Percentiles rank a stretch among this genome's conserved stretches.
Conservation (phyloP, 192 early-diverging fungal species). For the Anaeromyces robustus region DNA sequence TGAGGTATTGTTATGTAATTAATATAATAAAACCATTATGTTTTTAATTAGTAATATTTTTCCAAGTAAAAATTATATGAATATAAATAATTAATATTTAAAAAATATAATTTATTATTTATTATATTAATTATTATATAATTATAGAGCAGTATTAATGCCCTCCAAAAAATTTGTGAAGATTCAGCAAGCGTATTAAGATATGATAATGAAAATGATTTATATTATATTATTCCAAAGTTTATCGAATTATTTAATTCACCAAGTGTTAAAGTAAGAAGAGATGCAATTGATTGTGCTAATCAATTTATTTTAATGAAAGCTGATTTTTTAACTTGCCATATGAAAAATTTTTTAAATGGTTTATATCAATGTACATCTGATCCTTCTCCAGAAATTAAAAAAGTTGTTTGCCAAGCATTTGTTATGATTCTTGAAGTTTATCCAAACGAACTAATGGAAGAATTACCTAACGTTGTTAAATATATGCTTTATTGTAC, state of each 20-base stretch:
- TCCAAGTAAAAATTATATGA: too few species aligned
- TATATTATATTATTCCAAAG: slow-evolving; percentile 77
- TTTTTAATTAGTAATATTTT: too few species aligned
- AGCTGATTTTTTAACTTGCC: slow-evolving; percentile 36
- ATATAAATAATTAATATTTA: background rate
- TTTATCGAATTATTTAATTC: slow-evolving; percentile 74
- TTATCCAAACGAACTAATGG: slow-evolving; percentile 66
- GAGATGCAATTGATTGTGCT: slow-evolving; percentile 61
- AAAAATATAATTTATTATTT: background rate
- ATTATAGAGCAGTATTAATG: slow-evolving; percentile 60
- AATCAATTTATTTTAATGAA: slow-evolving; percentile 76
- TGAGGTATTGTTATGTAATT: slow-evolving; percentile 42
- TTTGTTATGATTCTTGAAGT: slow-evolving; percentile 80
- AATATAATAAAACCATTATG: too few species aligned
- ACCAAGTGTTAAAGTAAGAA: slow-evolving; percentile 55
- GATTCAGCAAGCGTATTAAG: slow-evolving; percentile 73
- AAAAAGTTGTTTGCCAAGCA: slow-evolving; percentile 85
- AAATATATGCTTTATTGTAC: slow-evolving; percentile 92
- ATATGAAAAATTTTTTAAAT: slow-evolving; percentile 54
- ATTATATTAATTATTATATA: background rate
- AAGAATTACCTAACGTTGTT: slow-evolving; percentile 75
- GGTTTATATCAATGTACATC: slow-evolving; percentile 70
- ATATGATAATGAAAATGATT: slow-evolving; percentile 51
- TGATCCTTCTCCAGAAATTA: slow-evolving; percentile 67
- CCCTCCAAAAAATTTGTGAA: slow-evolving; percentile 90